These are phyloP conservation scores for Spencermartinsiella europaea DNA, from an alignment of 805 yeast species.

Conservation along the genomic window DNA sequence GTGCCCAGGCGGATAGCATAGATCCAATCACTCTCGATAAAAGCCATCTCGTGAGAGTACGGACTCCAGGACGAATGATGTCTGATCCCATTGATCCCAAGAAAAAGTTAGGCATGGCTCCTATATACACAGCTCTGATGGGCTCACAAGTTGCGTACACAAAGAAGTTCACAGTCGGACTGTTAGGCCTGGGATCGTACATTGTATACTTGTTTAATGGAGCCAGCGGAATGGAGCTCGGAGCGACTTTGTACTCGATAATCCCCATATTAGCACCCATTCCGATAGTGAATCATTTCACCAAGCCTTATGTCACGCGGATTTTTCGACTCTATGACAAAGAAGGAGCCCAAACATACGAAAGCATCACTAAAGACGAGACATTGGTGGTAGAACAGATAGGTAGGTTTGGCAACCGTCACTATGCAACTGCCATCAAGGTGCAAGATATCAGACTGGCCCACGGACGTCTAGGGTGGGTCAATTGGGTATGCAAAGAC, in stretches of 20 bases:
- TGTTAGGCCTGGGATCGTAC: conserved; percentile 55
- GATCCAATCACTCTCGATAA: conserved; percentile 35
- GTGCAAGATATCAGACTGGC: conserved; percentile 43
- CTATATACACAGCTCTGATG: conserved; percentile 62
- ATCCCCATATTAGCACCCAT: conserved; percentile 46
- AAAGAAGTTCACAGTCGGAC: conserved; percentile 57
- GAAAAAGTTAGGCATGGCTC: conserved; percentile 51
- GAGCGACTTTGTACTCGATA: conserved; percentile 41
- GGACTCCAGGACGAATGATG: conserved; percentile 38
- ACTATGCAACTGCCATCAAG: conserved; percentile 56
- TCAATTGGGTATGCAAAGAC: conserved; percentile 39
- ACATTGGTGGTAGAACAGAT: conserved; percentile 63
- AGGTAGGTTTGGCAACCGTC: conserved; percentile 58
- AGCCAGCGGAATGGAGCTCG: conserved; percentile 37
- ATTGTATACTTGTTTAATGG: conserved; percentile 57
- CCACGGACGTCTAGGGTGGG: conserved; percentile 44
- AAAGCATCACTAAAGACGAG: conserved; percentile 57
- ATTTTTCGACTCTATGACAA: conserved; percentile 66
- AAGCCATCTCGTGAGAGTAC: conserved; percentile 34
- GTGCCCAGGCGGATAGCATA: background rate
- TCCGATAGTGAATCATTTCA: conserved; percentile 52
- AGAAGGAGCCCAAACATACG: conserved; percentile 56
- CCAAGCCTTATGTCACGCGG: conserved; percentile 64
- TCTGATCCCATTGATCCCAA: conserved; percentile 47
- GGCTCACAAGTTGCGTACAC: conserved; percentile 56